Base-by-base conservation (phyloP, 2,329 filamentous ascomycete species). In the Monosporascus sp. region DNA sequence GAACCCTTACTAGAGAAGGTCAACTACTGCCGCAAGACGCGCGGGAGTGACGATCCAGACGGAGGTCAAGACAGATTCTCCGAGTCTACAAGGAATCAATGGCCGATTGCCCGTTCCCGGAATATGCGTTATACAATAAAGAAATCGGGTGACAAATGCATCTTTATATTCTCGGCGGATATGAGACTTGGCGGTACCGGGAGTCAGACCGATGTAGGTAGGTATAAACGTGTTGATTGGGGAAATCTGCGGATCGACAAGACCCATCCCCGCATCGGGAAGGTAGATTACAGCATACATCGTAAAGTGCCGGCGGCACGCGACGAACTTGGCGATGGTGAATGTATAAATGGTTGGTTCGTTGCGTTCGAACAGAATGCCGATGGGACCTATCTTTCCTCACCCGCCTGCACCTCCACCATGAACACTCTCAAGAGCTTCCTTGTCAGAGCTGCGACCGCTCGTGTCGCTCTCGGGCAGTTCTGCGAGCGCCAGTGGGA, bases 401-500 rank as follows among this genome's bases (percentile, higher is more conserved):
- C 41, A 5, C 44, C 41, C 39, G 31, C 41, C 24, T 31, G 18
- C 7, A 37, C 37, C 11, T 48, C 43, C 37, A 48, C 24, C 24
- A 60, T 60, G 58, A 55, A 52, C 18, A 35, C 17, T n/a, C 18
- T 58, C 50, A 61, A 53, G 52, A 59, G 37, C 49, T 46, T 62
- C 41, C 38, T 61, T 22, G 17, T 60, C 25, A 39, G 51, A 18
- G 53, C 55, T 18, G 48, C 54, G 48, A 31, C 47, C 27, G 50
- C 50, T 20, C 22, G 37, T 18, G 25, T 54, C 38, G 59, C 54
- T n/a, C 38, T 52, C 4, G 61, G 55, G 8, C 63, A 67, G 47
- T 58, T 57, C 51, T 67, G 65, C 53, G 65, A 66, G 51, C 65
- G 65, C 35, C 63, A 67, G 52, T 67, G 65, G 65, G 57, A 64